Evolutionary conservation across 495 filamentous ascomycete genomes (phyloP), one percentile per base, ranked within the genome.

Genomic region (Tuber brumale): DNA sequence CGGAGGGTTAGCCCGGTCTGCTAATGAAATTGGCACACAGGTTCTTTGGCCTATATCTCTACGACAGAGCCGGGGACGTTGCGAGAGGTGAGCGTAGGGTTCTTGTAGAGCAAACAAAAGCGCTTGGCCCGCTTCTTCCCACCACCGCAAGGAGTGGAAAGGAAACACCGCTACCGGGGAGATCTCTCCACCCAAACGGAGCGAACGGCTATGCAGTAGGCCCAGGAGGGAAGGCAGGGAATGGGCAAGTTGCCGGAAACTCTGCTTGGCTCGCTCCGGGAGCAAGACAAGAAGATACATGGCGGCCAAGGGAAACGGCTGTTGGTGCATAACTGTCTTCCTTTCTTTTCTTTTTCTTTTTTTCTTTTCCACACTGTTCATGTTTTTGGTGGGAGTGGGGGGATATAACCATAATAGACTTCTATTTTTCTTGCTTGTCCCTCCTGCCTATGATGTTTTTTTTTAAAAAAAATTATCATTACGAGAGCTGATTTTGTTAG

Each of bases 41-140:
- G 0, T 97, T 97, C 82, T 77, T 97, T 66, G 95, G 95, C 0
- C 87, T 99, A 14, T 99, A 98, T 81, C 88, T 99, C 48, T 99
- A 99, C 83, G 96, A 99, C 84, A 90, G 96, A 70, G 97, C 94
- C 46, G 92, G 88, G 78, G 91, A 95, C 82, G 92, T 91, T 73
- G 91, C 92, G 79, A 92, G 93, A 82, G 93, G 92, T 46, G 94
- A 98, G 80, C 90, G 91, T 74, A 85, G 86, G 73, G 88, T 89
- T 10, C 88, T 89, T 71, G 80, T 86, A 9, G 86, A 89, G 74
- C 87, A 89, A 70, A 85, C 87, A 69, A 90, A 90, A 70, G 86
- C 86, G 0, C 87, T 86, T 71, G 87, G 88, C n/a, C 84, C 89
- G 12, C 84, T 97, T 19, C 86, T 97, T 35, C 95, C 95, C 8